Percentiles rank a stretch among this genome's conserved stretches.
Conservation (phyloP, 1,284 basidiomycete genomes). For the Schizopora paradoxa region DNA sequence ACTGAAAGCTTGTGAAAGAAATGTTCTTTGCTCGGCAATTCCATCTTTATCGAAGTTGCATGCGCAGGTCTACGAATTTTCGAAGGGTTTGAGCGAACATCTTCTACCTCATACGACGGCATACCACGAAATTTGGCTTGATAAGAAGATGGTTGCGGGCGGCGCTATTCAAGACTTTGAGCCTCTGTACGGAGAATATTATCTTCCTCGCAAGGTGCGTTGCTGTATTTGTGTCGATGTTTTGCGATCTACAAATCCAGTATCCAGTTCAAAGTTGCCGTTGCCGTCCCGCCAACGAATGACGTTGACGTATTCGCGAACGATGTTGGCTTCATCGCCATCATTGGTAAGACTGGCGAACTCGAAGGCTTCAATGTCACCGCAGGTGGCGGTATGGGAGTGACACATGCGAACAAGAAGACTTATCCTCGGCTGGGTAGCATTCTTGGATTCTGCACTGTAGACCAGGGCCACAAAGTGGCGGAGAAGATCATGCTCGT, state of each 20-base stretch:
- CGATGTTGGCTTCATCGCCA: conserved; percentile 93
- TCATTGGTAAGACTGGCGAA: conserved; percentile 68
- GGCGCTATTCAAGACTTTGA: conserved; percentile 92
- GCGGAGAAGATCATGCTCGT: conserved; percentile 93
- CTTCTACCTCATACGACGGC: conserved; percentile 89
- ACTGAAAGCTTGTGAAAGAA: conserved; percentile 43
- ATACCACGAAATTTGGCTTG: conserved; percentile 99
- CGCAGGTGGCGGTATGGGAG: conserved; percentile 97
- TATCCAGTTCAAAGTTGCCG: conserved; percentile 90
- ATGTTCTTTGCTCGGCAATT: conserved; percentile 91
- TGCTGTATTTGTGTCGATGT: too few species aligned
- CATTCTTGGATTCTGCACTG: conserved; percentile 89
- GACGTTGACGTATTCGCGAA: conserved; percentile 96
- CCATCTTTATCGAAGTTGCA: conserved; percentile 86
- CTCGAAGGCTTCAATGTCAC: conserved; percentile 88
- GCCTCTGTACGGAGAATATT: conserved; percentile 95
- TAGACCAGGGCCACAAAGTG: conserved; percentile 81
- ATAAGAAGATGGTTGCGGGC: conserved; percentile 91
- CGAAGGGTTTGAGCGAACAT: conserved; percentile 82
- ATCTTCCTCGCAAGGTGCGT: conserved; percentile 86
- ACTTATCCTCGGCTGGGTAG: conserved; percentile 92
- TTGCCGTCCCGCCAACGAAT: conserved; percentile 95
- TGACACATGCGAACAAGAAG: conserved; percentile 98
- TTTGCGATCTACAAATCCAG: conserved; percentile 15
- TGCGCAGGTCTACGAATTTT: conserved; percentile 78